Evolutionary conservation across 2,329 filamentous ascomycete species (phyloP), one percentile per base, ranked within the genome.

Genomic region (Aspergillus felis): DNA sequence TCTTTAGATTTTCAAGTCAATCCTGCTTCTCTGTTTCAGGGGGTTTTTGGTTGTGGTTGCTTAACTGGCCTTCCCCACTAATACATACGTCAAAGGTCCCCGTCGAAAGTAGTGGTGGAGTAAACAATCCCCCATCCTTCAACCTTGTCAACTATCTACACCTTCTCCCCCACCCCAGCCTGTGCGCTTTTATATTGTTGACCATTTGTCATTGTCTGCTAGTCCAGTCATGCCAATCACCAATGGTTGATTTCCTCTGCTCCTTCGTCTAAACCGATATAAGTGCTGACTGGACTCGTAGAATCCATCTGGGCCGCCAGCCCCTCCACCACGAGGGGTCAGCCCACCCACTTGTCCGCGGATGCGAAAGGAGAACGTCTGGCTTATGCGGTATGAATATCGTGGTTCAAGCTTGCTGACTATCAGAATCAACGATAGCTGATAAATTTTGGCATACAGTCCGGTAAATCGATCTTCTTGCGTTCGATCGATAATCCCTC

Each of bases 401-500:
- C 51, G 12, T 8, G 59, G 22, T 25, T 3, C 28, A 28, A 53
- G n/a, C 6, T 14, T 35, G 51, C 12, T 22, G 12, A 25, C 12
- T 12, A 12, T 24, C 10, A 24, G 20, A 47, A 47, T 24, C 4
- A 3, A 47, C 6, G 22, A 47, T 27, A 24, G 24, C 22, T 47
- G 44, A 47, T 14, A 27, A 24, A 3, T 6, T 14, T 25, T 25
- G 44, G 44, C 44, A 3, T 14, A 25, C 66, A 95, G 91, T 93
- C 92, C 54, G 92, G 91, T 71, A 97, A 97, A 81, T 97, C 93
- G 61, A 88, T 99, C 77, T 97, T 97, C 78, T 82, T 99, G 50
- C 91, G 94, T 66, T 92, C 88, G 61, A 96, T 99, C 79, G 93
- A 99, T 78, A 81, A 94, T 72, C 93, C 93, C 53, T 83, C 90